Evolutionary conservation across 2,329 filamentous ascomycete species (phyloP).

Genomic region (Neoascochyta sp.): DNA sequence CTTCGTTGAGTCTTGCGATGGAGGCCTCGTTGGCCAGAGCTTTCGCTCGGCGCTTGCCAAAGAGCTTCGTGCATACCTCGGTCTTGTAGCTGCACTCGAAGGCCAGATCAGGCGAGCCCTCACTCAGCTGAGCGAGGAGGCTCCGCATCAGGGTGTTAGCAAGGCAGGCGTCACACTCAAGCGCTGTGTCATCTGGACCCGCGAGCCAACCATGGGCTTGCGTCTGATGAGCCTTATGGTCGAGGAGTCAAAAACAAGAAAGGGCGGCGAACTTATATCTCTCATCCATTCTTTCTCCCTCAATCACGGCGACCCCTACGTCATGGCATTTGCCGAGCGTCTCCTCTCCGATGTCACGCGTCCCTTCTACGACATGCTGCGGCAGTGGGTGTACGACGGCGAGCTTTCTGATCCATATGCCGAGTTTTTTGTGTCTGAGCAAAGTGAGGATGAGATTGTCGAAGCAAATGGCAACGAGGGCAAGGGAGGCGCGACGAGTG

Average conservation of each 20-base stretch:
- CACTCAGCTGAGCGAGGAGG: constrained; percentile 64
- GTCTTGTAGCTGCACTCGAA: constrained; percentile 86
- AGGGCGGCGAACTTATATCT: constrained; percentile 87
- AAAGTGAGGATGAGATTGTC: constrained; percentile 53
- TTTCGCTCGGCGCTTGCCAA: constrained; percentile 78
- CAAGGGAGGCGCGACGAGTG: constrained; percentile 68
- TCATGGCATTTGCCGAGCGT: constrained; percentile 87
- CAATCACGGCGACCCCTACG: constrained; percentile 91
- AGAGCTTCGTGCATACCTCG: constrained; percentile 85
- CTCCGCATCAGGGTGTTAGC: constrained; percentile 67
- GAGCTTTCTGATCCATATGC: constrained; percentile 93
- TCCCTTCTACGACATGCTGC: constrained; percentile 94
- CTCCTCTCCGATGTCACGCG: constrained; percentile 81
- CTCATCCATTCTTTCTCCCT: constrained; percentile 91
- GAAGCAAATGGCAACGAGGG: constrained; percentile 41
- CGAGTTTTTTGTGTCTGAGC: constrained; percentile 93
- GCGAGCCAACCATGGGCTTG: constrained; percentile 93
- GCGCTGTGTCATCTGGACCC: constrained; percentile 93
- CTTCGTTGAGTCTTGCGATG: constrained; percentile 77
- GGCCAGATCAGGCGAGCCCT: constrained; percentile 84
- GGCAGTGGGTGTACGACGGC: constrained; percentile 97
- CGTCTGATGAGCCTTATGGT: constrained; percentile 91
- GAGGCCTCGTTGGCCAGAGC: constrained; percentile 87
- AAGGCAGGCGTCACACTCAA: constrained; percentile 92
- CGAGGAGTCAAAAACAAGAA: constrained; percentile 77